phyloP scores from a whole-genome alignment of 1,139 yeast species.

The Blastobotrys capitulatus region DNA sequence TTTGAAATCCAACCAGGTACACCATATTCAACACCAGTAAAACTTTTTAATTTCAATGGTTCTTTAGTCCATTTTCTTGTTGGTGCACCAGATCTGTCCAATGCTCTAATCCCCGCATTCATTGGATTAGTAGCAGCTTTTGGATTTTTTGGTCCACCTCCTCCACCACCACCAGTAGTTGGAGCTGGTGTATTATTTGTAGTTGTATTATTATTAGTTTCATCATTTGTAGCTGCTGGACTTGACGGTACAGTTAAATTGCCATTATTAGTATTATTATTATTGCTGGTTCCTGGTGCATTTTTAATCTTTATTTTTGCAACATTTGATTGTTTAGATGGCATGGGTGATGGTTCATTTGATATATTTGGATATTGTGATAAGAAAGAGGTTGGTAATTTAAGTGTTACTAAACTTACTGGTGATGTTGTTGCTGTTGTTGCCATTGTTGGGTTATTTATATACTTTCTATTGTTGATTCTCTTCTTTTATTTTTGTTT shows the following conservation, averaged over 20 bases:
- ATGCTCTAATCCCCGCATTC: slow-evolving; percentile 28
- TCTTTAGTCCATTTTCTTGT: slow-evolving; percentile 49
- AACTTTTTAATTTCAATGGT: slow-evolving; percentile 47
- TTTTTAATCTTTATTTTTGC: background rate
- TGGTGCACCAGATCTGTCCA: slow-evolving; percentile 49
- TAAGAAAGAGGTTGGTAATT: slow-evolving; percentile 25
- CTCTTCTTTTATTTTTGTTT: no score
- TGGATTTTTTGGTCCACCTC: no score
- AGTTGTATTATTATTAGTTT: background rate
- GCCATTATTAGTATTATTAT: background rate
- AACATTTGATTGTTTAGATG: background rate
- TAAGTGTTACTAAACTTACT: slow-evolving; percentile 27
- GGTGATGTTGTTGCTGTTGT: background rate
- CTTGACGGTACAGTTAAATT: slow-evolving; percentile 12
- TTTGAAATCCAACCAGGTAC: slow-evolving; percentile 37
- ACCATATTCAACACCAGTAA: slow-evolving; percentile 52
- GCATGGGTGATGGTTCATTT: slow-evolving; percentile 6
- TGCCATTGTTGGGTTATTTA: no score
- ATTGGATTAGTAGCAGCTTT: slow-evolving; percentile 20
- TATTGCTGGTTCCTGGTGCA: background rate
- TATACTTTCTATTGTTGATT: no score
- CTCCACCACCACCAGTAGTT: slow-evolving; percentile 11
- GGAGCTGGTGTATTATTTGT: background rate
- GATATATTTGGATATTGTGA: slow-evolving; percentile 17
- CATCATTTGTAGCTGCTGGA: slow-evolving; percentile 1